Conservation (phyloP, 2,329 filamentous ascomycete genomes). For the Ascocoryne sarcoides region DNA sequence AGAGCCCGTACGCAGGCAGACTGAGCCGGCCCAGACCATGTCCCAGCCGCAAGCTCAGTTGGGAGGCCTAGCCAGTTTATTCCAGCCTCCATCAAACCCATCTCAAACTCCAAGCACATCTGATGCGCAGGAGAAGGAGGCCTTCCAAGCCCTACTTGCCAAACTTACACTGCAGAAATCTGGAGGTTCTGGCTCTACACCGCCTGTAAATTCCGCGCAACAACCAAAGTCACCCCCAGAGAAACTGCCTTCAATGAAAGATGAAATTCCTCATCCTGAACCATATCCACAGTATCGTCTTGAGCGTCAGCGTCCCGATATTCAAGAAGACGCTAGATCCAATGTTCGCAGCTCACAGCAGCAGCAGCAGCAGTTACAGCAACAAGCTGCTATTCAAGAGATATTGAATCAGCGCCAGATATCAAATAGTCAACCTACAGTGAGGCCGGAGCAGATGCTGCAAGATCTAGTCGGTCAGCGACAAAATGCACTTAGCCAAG, state of each 20-base stretch:
- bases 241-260: constrained; percentile 37
- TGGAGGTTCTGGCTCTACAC: constrained; percentile 32
- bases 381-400: constrained; percentile 37
- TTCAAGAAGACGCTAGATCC: constrained; percentile 23
- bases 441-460: constrained; percentile 49
- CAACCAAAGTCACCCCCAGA: constrained; percentile 28
- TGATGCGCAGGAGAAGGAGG: constrained; percentile 61
- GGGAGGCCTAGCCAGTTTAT: constrained; percentile 16
- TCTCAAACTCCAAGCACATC: constrained; percentile 19
- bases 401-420: constrained; percentile 39
- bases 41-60: constrained; percentile 20
- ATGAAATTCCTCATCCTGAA: constrained; percentile 38
- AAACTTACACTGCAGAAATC: constrained; percentile 59
- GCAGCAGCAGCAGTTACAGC: not conserved
- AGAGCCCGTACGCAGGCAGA: constrained; percentile 40
- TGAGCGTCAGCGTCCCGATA: constrained; percentile 16
- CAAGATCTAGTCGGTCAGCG: constrained; percentile 53
- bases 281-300: constrained; percentile 32
- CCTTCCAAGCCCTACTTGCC: constrained; percentile 72
- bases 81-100: constrained; percentile 5
- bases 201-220: constrained; percentile 31
- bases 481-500: constrained; percentile 45
- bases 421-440: constrained; percentile 30
- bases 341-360: constrained; percentile 25
- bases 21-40: constrained; percentile 40